phyloP scores from a whole-genome alignment of 2,329 filamentous ascomycete genomes.

The Fusarium pseudonygamai region DNA sequence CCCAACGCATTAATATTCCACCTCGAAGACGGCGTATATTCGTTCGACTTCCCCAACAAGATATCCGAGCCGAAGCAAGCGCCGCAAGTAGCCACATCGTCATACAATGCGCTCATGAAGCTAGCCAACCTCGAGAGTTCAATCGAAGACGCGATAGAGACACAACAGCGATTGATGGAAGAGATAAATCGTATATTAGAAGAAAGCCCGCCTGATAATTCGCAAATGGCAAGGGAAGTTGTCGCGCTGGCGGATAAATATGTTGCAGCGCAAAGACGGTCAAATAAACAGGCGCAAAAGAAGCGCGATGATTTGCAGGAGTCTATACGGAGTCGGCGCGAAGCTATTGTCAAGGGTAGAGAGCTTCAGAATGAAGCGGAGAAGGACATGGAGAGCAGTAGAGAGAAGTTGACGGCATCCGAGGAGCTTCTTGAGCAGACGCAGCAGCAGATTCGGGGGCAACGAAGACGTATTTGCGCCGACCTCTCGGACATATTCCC shows the following conservation, averaged over 20 bases:
- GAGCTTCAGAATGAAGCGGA: conserved; percentile 66
- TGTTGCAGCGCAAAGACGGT: conserved; percentile 71
- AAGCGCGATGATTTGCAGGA: conserved; percentile 73
- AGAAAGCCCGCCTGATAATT: conserved; percentile 52
- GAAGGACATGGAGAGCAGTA: conserved; percentile 69
- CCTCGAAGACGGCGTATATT: conserved; percentile 87
- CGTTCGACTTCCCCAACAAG: conserved; percentile 71
- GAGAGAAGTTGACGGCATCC: conserved; percentile 66
- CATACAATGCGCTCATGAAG: conserved; percentile 88
- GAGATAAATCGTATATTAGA: conserved; percentile 75
- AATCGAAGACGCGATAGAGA: conserved; percentile 87
- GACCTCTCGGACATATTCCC: conserved; percentile 83
- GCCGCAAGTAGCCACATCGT: conserved; percentile 70
- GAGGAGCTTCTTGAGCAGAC: conserved; percentile 64
- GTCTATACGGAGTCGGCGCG: conserved; percentile 71
- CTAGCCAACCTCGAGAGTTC: conserved; percentile 89
- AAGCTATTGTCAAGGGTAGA: conserved; percentile 73
- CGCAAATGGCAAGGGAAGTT: conserved; percentile 61
- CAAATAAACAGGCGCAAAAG: conserved; percentile 68
- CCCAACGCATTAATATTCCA: conserved; percentile 87
- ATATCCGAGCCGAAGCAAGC: conserved; percentile 63
- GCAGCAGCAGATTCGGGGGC: conserved; percentile 77
- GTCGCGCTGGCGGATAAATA: conserved; percentile 60
- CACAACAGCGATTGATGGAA: conserved; percentile 75
- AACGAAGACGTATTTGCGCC: conserved; percentile 87